Percentiles rank a stretch among this genome's conserved stretches.
phyloP scores from a whole-genome alignment of 2,329 filamentous ascomycete genomes.

The Pseudomassariella vexata region DNA sequence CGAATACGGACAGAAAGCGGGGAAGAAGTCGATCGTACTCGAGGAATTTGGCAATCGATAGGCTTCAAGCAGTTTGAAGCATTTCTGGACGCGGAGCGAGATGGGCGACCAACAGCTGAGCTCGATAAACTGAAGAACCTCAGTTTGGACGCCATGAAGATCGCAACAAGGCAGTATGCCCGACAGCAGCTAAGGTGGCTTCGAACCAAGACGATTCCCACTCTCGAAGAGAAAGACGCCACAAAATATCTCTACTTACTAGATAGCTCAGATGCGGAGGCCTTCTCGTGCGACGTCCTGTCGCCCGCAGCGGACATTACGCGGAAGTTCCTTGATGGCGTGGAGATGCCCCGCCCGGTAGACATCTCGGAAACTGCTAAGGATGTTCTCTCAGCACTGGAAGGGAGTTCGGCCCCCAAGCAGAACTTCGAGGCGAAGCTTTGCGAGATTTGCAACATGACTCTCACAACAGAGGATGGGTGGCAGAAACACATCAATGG shows the following conservation, averaged over 20 bases:
- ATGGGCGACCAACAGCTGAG: constrained; percentile 25
- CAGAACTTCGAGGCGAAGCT: constrained; percentile 32
- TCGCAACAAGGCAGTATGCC: constrained; percentile 82
- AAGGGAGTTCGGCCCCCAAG: constrained; percentile 50
- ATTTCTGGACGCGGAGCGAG: constrained; percentile 51
- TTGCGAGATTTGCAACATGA: constrained; percentile 70
- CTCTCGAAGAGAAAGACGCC: constrained; percentile 50
- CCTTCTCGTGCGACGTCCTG: constrained; percentile 60
- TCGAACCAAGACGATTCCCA: constrained; percentile 69
- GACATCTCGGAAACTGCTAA: constrained; percentile 42
- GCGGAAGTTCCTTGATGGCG: constrained; percentile 53
- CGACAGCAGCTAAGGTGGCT: constrained; percentile 85
- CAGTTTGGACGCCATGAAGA: constrained; percentile 71
- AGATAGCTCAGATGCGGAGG: constrained; percentile 65
- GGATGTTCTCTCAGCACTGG: constrained; percentile 49
- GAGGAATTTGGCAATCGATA: constrained; percentile 94
- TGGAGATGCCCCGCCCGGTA: constrained; percentile 44
- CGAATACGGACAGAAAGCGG: constrained; percentile 34
- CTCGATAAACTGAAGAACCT: constrained; percentile 49
- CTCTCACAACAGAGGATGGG: constrained; percentile 48
- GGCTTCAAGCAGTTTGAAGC: constrained; percentile 87
- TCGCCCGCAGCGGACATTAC: constrained; percentile 59
- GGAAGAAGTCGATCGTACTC: constrained; percentile 59
- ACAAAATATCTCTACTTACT: constrained; percentile 66
- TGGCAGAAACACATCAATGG: constrained; percentile 42